A percentile compares a stretch with the other conserved stretches of the same genome.
Conservation (phyloP, 495 filamentous ascomycete species). For the Penicillium angulare region DNA sequence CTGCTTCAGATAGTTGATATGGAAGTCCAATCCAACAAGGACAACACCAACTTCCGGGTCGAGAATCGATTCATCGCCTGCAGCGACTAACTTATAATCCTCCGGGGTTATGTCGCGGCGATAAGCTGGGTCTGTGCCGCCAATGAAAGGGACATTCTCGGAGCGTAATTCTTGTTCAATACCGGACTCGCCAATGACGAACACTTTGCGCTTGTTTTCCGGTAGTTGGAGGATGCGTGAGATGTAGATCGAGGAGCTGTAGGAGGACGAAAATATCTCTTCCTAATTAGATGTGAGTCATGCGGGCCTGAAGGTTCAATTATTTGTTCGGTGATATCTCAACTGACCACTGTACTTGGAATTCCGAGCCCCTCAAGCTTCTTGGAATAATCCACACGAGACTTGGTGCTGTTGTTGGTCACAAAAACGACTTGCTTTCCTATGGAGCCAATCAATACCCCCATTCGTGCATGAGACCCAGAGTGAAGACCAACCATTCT, state of each 20-base stretch:
- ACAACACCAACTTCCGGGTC: constrained; percentile 90
- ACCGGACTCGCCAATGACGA: constrained; percentile 84
- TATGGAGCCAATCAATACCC: constrained; percentile 28
- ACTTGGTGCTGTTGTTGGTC: constrained; percentile 98
- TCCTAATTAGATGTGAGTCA: constrained; percentile 48
- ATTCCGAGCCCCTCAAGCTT: constrained; percentile 85
- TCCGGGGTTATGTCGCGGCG: constrained; percentile 72
- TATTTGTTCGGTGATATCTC: background rate
- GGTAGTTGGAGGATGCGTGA: constrained; percentile 82
- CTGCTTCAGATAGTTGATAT: constrained; percentile 91
- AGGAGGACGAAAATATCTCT: constrained; percentile 94
- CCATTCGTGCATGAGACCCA: background rate
- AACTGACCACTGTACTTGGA: constrained; percentile 60
- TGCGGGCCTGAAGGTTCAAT: background rate
- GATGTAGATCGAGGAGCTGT: constrained; percentile 94
- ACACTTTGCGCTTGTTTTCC: constrained; percentile 82
- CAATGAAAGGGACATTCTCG: constrained; percentile 77
- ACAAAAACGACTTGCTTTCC: constrained; percentile 95
- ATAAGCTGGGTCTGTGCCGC: constrained; percentile 81
- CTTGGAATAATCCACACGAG: constrained; percentile 84
- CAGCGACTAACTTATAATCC: constrained; percentile 74
- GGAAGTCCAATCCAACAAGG: constrained; percentile 84
- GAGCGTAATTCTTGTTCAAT: constrained; percentile 83
- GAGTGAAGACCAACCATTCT: constrained; percentile 56
- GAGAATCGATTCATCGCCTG: constrained; percentile 61